Evolutionary conservation across 139 green algal species (phyloP), one percentile per base, ranked within the genome.

Genomic region (Asterochloris sp.): DNA sequence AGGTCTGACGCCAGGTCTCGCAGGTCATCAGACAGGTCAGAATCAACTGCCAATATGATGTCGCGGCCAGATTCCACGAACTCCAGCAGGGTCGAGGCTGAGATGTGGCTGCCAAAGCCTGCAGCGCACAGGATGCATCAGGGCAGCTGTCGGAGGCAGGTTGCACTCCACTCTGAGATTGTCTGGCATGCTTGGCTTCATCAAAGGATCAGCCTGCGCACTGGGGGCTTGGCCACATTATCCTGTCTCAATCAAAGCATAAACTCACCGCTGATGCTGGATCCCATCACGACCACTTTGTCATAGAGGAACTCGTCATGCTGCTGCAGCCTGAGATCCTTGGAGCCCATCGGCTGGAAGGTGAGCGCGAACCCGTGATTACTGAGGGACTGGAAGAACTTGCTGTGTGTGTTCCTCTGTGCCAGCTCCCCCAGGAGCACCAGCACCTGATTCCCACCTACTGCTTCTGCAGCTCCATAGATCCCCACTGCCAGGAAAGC

Each of bases 11-110:
- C 89, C 19, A 97, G 87, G 21, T 87, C 88, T 24, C 83, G 74
- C 54, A 85, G 28, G n/a, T 87, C 80, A 68, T 94, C 90, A 17
- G 89, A 94, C 6, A 86, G 85, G 10, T 85, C 74, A 15, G 85
- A 82, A 83, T 86, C 90, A 19, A 89, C 85, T 26, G 90, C 92
- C 15, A 98, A n/a, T 1, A 98, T 62, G 21, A 98, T 28, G 75
- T 97, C 91, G 64, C 88, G 87, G 10, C 95, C 95, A 23, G 76
- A 85, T 64, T 98, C 95, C 1, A 98, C 86, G 83, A 98, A 98
- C 21, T 97, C 92, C 10, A 96, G 74, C n/a, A 98, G 85, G 1
- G 77, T 82, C 0, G 81, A 76, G 14, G 87, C 78, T 76, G 93
- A 88, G 9, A 98, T 68, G 4, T 82, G 83, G 12, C 93, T 90